Evolutionary conservation across 352 stramenopile species (phyloP).

Genomic region (Globisporangium middletonii): DNA sequence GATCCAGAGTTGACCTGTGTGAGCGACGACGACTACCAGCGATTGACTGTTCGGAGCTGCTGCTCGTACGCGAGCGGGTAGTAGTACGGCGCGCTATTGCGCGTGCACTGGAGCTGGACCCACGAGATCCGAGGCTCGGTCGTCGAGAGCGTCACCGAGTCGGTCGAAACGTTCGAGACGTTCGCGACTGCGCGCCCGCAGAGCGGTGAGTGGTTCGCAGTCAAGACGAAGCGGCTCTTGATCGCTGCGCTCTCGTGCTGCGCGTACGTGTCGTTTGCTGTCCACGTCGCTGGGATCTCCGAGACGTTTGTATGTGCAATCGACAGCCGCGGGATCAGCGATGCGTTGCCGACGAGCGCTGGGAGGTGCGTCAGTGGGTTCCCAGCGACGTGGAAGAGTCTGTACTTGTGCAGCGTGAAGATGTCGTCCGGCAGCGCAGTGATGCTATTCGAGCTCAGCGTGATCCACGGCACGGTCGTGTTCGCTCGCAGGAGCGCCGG

Average conservation of each 20-base stretch:
- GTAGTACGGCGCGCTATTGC: neutral
- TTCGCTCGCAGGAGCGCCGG: neutral
- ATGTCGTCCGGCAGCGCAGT: neutral
- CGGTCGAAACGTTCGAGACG: neutral
- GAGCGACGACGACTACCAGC: neutral
- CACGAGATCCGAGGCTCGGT: neutral
- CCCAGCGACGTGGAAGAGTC: slow-evolving; percentile 5
- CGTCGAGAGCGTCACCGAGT: neutral
- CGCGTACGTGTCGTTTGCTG: neutral
- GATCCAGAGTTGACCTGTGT: neutral
- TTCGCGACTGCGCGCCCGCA: neutral
- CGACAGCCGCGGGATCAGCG: neutral
- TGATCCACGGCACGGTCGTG: neutral
- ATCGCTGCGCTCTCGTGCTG: neutral
- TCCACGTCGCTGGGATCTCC: neutral
- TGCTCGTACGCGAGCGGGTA: neutral
- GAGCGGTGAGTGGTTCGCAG: neutral
- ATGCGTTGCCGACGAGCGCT: neutral
- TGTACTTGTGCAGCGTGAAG: slow-evolving; percentile 1
- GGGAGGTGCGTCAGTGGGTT: slow-evolving; percentile 9
- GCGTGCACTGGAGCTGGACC: neutral
- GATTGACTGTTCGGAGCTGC: neutral
- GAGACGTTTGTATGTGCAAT: neutral
- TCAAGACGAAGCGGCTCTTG: neutral
- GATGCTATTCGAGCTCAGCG: neutral